These are phyloP conservation scores for Lathyrus aphaca DNA, from an alignment of 306 rosid genomes.

Conservation along the genomic window DNA sequence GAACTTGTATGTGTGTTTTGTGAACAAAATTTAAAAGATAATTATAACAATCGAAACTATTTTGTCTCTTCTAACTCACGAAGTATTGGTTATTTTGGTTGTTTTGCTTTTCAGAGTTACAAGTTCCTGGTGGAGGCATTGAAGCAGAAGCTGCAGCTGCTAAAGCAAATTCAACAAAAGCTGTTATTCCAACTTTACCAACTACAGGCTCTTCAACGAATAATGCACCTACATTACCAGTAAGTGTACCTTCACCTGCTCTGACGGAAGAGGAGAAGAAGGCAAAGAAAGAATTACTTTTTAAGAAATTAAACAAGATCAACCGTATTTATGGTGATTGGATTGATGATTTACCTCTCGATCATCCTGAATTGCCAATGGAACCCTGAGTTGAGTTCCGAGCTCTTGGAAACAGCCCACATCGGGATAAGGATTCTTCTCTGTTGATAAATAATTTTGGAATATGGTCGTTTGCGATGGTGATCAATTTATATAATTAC, in stretches of 20 bases:
- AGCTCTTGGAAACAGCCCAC: constrained; percentile 22
- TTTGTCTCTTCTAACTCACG: constrained; percentile 25
- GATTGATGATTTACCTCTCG: too few species aligned
- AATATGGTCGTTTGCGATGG: constrained; percentile 42
- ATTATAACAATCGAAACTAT: not conserved
- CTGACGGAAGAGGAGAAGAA: constrained; percentile 51
- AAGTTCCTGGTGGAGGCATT: constrained; percentile 45
- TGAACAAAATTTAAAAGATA: constrained; percentile 2
- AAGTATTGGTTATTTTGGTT: constrained; percentile 30
- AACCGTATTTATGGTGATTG: constrained; percentile 17
- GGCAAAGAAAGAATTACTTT: constrained; percentile 55
- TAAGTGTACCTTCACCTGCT: constrained; percentile 25
- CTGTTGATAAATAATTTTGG: constrained; percentile 25
- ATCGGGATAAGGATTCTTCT: constrained; percentile 12
- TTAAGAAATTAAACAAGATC: constrained; percentile 74
- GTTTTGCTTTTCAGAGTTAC: constrained; percentile 65
- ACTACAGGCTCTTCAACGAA: constrained; percentile 9
- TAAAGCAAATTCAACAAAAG: too few species aligned
- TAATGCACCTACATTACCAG: constrained; percentile 45
- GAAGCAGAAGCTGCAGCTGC: constrained; percentile 49
- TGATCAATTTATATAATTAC: constrained; percentile 46
- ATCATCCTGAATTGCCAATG: constrained; percentile 33
- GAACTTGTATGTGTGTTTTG: not conserved
- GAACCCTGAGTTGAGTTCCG: constrained; percentile 49
- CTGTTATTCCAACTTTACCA: too few species aligned